Evolutionary conservation across 306 rosid species (phyloP).

Genomic region (Prunus davidiana): DNA sequence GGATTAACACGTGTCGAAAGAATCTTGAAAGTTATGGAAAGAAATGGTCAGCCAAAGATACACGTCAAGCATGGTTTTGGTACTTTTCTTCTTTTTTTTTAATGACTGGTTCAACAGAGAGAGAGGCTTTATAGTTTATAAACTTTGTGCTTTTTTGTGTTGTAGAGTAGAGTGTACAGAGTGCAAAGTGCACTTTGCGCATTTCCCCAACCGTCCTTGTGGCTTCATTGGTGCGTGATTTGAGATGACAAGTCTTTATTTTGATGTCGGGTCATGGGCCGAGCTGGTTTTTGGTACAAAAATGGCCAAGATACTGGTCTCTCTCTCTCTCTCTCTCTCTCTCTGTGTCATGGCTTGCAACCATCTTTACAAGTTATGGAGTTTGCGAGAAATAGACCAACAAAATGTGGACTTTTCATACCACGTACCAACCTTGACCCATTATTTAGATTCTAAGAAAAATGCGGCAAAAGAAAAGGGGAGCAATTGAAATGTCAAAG

Average conservation of each 20-base stretch:
- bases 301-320: neutral
- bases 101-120: neutral
- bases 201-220: neutral
- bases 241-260: slow-evolving; percentile 1
- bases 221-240: neutral
- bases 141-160: slow-evolving; percentile 8
- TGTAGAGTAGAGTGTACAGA: neutral
- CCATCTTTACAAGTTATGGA: neutral
- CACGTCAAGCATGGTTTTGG: slow-evolving; percentile 26
- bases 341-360: neutral
- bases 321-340: no score
- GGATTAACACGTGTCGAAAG: slow-evolving; percentile 20
- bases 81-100: neutral
- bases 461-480: neutral
- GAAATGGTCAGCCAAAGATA: slow-evolving; percentile 24
- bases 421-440: no score
- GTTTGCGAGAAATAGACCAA: neutral
- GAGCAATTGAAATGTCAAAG: neutral
- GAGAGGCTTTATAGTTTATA: neutral
- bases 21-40: slow-evolving; percentile 14
- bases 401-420: neutral
- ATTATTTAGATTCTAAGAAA: neutral
- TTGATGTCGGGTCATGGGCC: neutral
- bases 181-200: neutral
- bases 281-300: neutral